Conservation (phyloP, 495 filamentous ascomycete species). For the Evernia prunastri region DNA sequence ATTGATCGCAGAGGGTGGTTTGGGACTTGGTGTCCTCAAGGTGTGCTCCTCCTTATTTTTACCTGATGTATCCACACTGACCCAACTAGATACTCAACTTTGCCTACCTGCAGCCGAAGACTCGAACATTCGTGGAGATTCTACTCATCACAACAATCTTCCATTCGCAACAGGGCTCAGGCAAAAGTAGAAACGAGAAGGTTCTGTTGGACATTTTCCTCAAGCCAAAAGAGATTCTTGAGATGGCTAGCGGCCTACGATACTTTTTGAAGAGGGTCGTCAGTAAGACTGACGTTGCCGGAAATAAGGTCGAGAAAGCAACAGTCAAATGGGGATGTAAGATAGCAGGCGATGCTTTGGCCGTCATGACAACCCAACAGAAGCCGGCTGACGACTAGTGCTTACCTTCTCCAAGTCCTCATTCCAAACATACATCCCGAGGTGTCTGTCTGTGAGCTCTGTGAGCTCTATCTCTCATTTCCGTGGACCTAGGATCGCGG, state of each 20-base stretch:
- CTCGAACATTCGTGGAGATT: constrained; percentile 70
- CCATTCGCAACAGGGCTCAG: constrained; percentile 42
- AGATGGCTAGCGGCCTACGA: constrained; percentile 62
- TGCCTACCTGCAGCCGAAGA: constrained; percentile 66
- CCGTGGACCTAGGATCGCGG: neutral
- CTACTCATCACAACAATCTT: constrained; percentile 69
- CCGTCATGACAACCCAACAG: constrained; percentile 32
- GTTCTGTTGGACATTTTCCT: constrained; percentile 59
- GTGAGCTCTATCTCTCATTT: too few relatives aligned
- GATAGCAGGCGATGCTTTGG: constrained; percentile 53
- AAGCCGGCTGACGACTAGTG: neutral
- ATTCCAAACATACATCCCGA: too few relatives aligned
- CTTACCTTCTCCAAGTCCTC: too few relatives aligned
- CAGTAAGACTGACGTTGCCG: constrained; percentile 63
- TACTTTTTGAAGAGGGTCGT: constrained; percentile 76
- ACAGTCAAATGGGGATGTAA: constrained; percentile 65
- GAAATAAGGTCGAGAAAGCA: constrained; percentile 52
- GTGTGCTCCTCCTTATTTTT: constrained; percentile 20
- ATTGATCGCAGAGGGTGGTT: constrained; percentile 58
- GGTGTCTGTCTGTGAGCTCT: too few relatives aligned
- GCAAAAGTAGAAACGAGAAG: constrained; percentile 42
- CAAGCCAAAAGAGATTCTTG: constrained; percentile 50
- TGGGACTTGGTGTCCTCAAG: constrained; percentile 63
- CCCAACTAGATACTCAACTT: constrained; percentile 58
- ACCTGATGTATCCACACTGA: constrained; percentile 2